A percentile compares a stretch with the other conserved stretches of the same genome.
Evolutionary conservation across 257 asterid genomes (phyloP).

Genomic region (Galeopsis tetrahit): DNA sequence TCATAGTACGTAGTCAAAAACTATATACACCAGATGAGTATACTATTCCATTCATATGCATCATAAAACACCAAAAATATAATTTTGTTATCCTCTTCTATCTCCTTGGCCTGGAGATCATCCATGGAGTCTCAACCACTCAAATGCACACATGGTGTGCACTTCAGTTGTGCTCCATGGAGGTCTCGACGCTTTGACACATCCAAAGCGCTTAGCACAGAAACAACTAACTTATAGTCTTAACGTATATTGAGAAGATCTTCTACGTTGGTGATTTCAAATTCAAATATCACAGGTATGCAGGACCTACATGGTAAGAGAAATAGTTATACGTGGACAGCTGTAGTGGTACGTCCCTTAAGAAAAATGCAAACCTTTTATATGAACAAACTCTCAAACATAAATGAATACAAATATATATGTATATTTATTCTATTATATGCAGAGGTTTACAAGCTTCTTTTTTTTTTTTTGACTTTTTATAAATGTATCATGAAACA

Average conservation of each 20-base stretch:
- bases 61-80: background rate
- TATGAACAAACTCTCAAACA: background rate
- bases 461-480: background rate
- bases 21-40: background rate
- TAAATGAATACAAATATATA: background rate
- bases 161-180: background rate
- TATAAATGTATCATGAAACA: background rate
- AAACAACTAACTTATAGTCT: background rate
- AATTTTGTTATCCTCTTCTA: background rate
- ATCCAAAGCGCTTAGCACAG: background rate
- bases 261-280: background rate
- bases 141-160: background rate
- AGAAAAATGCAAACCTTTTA: background rate
- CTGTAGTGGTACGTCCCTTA: background rate
- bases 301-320: background rate
- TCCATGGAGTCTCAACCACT: background rate
- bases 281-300: background rate
- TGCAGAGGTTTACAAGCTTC: background rate
- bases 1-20: background rate
- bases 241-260: background rate
- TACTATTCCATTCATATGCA: background rate
- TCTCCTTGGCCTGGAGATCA: background rate
- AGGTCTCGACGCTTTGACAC: background rate
- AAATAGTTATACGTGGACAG: background rate
- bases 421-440: background rate